Conservation (phyloP, 2,329 filamentous ascomycete genomes). For the Colletotrichum sp. region DNA sequence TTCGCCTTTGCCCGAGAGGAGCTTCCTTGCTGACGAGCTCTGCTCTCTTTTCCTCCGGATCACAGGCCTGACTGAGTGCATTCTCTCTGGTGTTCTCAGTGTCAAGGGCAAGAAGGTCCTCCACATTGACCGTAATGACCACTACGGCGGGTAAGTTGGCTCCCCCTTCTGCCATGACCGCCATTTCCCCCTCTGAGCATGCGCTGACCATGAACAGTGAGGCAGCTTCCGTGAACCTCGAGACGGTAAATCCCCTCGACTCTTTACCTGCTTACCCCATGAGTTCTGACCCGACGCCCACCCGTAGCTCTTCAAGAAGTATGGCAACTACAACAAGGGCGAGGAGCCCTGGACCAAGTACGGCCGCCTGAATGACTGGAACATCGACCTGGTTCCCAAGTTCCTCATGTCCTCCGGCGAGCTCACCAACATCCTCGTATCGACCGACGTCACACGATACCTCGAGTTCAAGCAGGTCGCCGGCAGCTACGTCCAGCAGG, state of each 20-base stretch:
- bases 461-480: slow-evolving; percentile 95
- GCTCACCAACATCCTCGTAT: slow-evolving; percentile 97
- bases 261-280: slow-evolving; percentile 30
- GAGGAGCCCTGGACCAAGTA: slow-evolving; percentile 99
- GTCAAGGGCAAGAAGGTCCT: slow-evolving; percentile 99
- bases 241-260: slow-evolving; percentile 66
- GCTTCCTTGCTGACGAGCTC: slow-evolving; percentile 26
- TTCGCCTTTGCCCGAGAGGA: slow-evolving; percentile 25
- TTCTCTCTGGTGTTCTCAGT: slow-evolving; percentile 95
- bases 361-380: slow-evolving; percentile 96
- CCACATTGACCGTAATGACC: slow-evolving; percentile 97
- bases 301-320: slow-evolving; percentile 90
- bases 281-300: slow-evolving; percentile 14
- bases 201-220: slow-evolving; percentile 61
- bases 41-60: slow-evolving; percentile 24
- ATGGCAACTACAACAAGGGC: slow-evolving; percentile 79
- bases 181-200: neutral
- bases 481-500: slow-evolving; percentile 95
- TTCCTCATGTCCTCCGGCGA: slow-evolving; percentile 98
- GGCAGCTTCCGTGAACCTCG: slow-evolving; percentile 95
- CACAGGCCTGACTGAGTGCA: slow-evolving; percentile 96
- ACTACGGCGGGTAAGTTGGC: slow-evolving; percentile 88
- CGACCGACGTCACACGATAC: slow-evolving; percentile 88
- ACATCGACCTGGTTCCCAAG: slow-evolving; percentile 98
- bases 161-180: neutral